These are phyloP conservation scores for Candida hungchunana DNA, from an alignment of 805 yeast genomes.

Conservation along the genomic window DNA sequence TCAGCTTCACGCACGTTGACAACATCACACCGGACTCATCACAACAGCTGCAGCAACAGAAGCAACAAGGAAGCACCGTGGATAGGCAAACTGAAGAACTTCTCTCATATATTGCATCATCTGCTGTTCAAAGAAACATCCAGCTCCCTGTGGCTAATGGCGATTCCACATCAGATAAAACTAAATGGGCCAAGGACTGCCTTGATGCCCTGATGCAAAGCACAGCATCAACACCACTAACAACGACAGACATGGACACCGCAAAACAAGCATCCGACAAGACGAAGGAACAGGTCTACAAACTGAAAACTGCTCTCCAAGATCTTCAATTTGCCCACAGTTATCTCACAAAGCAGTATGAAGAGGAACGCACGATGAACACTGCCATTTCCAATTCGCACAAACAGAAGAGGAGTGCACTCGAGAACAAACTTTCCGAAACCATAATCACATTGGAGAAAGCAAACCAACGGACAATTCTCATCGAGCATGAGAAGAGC, in stretches of 20 bases:
- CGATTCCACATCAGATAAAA: conserved; percentile 8
- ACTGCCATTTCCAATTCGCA: conserved; percentile 48
- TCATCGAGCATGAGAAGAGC: conserved; percentile 34
- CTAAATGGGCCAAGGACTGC: conserved; percentile 26
- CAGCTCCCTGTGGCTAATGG: conserved; percentile 21
- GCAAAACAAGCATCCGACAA: background rate
- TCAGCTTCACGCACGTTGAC: conserved; percentile 23
- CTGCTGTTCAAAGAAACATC: conserved; percentile 25
- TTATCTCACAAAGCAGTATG: conserved; percentile 63
- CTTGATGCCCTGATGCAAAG: conserved; percentile 16
- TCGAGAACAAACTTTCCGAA: conserved; percentile 48
- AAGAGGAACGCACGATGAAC: conserved; percentile 57
- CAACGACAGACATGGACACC: background rate
- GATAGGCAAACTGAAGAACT: conserved; percentile 22
- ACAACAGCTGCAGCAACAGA: background rate
- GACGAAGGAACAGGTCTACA: conserved; percentile 15
- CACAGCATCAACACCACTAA: background rate
- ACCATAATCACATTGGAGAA: conserved; percentile 34
- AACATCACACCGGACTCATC: background rate
- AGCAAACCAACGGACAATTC: conserved; percentile 32
- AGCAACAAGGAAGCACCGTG: conserved; percentile 1
- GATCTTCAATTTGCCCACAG: conserved; percentile 71
- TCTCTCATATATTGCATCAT: conserved; percentile 24
- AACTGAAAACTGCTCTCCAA: conserved; percentile 52
- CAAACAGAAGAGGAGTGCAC: conserved; percentile 43